Evolutionary conservation across 2,329 filamentous ascomycete genomes (phyloP).

Genomic region (Fulvia fulva): DNA sequence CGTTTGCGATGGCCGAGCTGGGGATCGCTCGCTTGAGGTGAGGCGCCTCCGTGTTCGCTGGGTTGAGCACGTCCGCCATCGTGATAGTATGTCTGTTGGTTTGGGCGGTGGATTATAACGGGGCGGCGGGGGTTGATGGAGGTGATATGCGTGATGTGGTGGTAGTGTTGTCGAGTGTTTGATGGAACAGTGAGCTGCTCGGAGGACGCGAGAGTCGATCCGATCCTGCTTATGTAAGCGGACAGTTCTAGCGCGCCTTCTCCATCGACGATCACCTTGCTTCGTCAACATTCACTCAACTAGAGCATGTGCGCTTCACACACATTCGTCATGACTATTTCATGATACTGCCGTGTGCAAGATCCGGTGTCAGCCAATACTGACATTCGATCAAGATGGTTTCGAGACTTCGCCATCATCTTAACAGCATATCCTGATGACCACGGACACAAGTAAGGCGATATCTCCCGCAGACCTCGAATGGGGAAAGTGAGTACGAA

Average conservation of each 20-base stretch:
- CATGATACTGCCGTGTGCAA: no score
- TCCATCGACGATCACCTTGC: background rate
- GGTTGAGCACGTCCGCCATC: conserved; percentile 86
- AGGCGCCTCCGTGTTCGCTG: conserved; percentile 67
- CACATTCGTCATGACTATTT: no score
- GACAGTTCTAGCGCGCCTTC: background rate
- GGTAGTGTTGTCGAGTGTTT: background rate
- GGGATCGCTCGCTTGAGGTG: conserved; percentile 72
- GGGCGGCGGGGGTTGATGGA: background rate
- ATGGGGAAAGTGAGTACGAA: no score
- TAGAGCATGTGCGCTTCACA: no score
- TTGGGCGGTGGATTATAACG: background rate
- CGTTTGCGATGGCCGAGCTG: conserved; percentile 75
- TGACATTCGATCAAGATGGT: no score
- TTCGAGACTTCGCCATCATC: no score
- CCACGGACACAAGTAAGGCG: no score
- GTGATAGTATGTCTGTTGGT: conserved; percentile 5
- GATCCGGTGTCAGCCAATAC: no score
- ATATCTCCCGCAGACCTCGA: no score
- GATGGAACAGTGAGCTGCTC: background rate
- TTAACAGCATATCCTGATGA: no score
- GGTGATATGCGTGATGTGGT: conserved; percentile 3
- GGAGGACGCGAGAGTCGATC: background rate
- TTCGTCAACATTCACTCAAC: background rate
- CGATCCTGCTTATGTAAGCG: no score